Evolutionary conservation across 177 flowering plant genomes (phyloP), one percentile per base, ranked within the genome.

Genomic region (Vitis hybrid): DNA sequence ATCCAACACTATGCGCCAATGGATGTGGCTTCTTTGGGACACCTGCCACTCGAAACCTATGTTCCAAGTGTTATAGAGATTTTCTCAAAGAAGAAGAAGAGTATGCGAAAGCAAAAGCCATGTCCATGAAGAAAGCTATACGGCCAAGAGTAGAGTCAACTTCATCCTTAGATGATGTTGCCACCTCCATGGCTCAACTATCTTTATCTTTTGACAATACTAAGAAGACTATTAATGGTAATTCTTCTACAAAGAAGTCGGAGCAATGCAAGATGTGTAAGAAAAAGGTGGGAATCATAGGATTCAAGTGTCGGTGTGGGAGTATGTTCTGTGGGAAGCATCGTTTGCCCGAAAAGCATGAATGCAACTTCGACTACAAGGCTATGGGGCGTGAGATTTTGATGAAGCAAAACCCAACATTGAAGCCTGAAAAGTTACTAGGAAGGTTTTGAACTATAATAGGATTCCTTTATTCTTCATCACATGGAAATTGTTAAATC

Each of bases 11-110:
- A 9, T 81, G 83, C 28, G 77, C 59, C 11, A 74, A 74, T 31
- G 79, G 79, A 2, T 80, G 81, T 64, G 83, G 81, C 4, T 81
- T 81, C 38, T 78, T 75, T 58, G 83, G 81, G 47, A 62, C 73
- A 49, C 28, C 75, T 0, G 66, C 74, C 12, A 81, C 71, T 17
- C 50, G 17, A 1, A 71, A 76, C 28, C 28, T 73, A 14, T 81
- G 83, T 44, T 81, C 83, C 4, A 67, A 78, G 72, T 78, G 81
- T 18, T 81, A 66, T 72, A 28, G 56, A 1, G 77, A 81, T 31
- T 65, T 59, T 20, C 64, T 64, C 14, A 70, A 72, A 14, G 28
- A 50, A 15, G 19, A 15, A 12, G 15, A 47, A 71, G 64, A 50
- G 8, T 49, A 0, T 3, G 0, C 0, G 0, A 24, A 3, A 33